Conservation (phyloP, 192 early-diverging fungal genomes). For the Coemansia asiatica region DNA sequence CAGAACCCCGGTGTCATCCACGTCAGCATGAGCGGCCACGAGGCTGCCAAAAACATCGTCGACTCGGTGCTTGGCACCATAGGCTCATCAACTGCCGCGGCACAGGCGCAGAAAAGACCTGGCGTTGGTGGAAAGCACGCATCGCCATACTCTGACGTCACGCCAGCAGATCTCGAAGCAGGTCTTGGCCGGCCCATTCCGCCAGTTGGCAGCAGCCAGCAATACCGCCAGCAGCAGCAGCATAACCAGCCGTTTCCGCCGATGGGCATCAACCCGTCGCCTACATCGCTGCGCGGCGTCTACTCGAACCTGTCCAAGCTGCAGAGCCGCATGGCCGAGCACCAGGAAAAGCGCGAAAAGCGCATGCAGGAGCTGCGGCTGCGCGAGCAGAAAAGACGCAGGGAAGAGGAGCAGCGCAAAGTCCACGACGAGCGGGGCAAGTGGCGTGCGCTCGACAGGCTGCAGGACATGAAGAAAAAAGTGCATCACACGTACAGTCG, state of each 20-base stretch:
- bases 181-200: constrained; percentile 12
- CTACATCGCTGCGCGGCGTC: constrained; percentile 43
- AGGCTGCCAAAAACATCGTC: constrained; percentile 47
- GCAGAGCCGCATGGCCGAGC: constrained; percentile 51
- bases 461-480: not conserved
- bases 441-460: not conserved
- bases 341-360: constrained; percentile 44
- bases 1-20: constrained; percentile 54
- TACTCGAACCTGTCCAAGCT: constrained; percentile 51
- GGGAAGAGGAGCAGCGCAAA: constrained; percentile 13
- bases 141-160: not conserved
- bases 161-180: constrained; percentile 43
- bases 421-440: constrained; percentile 6
- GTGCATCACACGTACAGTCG: not conserved
- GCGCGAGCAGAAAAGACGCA: constrained; percentile 18
- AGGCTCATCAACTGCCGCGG: constrained; percentile 38
- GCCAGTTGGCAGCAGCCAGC: not conserved
- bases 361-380: constrained; percentile 31
- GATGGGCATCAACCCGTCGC: constrained; percentile 11
- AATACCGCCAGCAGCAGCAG: not conserved
- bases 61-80: constrained; percentile 43
- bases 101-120: not conserved
- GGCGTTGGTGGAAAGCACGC: not conserved
- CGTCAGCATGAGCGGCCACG: constrained; percentile 52
- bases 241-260: not conserved